Conservation (phyloP, 257 asterid genomes). For the Striga asiatica region DNA sequence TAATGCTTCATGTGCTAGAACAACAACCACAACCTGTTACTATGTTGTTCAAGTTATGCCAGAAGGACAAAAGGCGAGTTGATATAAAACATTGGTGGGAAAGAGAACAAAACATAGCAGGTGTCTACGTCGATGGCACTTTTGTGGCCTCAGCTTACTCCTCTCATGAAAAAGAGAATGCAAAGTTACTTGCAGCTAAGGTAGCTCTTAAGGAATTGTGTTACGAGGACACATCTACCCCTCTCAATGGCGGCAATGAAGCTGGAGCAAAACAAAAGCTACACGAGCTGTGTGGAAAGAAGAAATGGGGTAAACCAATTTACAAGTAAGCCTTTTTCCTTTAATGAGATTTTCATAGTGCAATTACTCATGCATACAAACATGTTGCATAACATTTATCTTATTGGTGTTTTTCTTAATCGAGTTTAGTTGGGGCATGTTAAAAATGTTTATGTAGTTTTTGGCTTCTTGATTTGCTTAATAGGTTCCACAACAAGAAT, state of each 20-base stretch:
- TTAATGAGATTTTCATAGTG: background rate
- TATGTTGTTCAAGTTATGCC: conserved; percentile 53
- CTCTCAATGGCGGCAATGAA: conserved; percentile 30
- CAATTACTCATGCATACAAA: background rate
- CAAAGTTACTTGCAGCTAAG: conserved; percentile 73
- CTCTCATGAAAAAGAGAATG: conserved; percentile 57
- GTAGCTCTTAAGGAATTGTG: conserved; percentile 42
- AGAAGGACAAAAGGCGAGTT: conserved; percentile 49
- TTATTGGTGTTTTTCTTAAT: background rate
- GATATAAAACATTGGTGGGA: conserved; percentile 31
- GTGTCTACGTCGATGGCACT: conserved; percentile 48
- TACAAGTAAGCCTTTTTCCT: conserved; percentile 42
- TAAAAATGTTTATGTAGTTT: background rate
- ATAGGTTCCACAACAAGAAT: background rate
- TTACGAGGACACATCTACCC: conserved; percentile 11
- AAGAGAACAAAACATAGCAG: conserved; percentile 41
- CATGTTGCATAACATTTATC: too few relatives aligned
- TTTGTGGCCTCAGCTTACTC: conserved; percentile 46
- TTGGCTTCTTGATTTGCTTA: background rate
- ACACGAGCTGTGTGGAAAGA: conserved; percentile 56
- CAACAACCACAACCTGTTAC: conserved; percentile 84
- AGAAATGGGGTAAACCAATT: conserved; percentile 62
- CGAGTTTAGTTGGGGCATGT: background rate
- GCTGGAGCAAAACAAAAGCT: conserved; percentile 60
- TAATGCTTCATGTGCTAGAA: conserved; percentile 40